A percentile compares a stretch with the other conserved stretches of the same genome.
phyloP scores from a whole-genome alignment of 495 filamentous ascomycete genomes.

The Rostrohypoxylon terebratum region DNA sequence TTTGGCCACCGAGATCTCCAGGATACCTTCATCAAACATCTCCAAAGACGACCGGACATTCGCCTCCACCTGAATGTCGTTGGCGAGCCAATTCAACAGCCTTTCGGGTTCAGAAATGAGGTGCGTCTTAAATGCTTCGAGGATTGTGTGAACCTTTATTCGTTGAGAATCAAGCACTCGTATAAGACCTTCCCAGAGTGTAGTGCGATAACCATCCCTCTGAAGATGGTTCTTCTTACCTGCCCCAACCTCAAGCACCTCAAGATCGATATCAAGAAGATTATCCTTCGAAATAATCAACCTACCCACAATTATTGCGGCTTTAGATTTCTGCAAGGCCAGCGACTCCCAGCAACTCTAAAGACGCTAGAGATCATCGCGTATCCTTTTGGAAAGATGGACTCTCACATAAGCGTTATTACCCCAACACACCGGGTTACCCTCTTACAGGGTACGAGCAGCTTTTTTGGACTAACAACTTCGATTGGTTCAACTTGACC shows the following conservation, averaged over 20 bases:
- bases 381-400: constrained; percentile 10
- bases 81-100: no score
- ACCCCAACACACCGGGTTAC: background rate
- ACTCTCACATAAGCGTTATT: background rate
- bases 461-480: background rate
- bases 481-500: constrained; percentile 1
- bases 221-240: constrained; percentile 12
- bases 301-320: background rate
- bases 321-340: background rate
- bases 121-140: background rate
- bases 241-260: constrained; percentile 12
- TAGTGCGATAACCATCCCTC: background rate
- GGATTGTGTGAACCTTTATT: background rate
- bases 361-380: background rate
- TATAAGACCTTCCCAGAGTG: background rate
- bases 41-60: background rate
- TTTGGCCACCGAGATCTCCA: background rate
- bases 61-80: background rate
- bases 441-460: background rate
- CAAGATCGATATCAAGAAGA: background rate
- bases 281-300: background rate
- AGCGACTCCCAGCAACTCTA: constrained; percentile 11
- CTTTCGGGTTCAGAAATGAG: no score
- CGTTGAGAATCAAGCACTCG: background rate
- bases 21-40: background rate